Conservation (phyloP, 2,329 filamentous ascomycete genomes). For the Sarocladium brachiariae region DNA sequence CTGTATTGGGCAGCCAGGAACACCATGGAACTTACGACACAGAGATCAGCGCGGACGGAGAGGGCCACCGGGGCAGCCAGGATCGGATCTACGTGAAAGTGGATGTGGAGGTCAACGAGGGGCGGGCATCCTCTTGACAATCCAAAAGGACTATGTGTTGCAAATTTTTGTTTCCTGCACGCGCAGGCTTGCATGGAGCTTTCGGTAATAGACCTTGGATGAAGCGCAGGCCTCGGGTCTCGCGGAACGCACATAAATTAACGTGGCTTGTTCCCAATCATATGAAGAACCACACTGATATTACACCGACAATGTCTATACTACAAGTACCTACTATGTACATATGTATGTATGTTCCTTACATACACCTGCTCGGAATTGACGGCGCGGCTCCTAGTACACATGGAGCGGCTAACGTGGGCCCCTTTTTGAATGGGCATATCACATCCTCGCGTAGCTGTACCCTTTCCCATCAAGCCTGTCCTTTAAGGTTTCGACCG, state of each 20-base stretch:
- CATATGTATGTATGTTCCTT: no score
- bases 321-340: no score
- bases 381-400: no score
- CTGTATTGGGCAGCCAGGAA: constrained; percentile 20
- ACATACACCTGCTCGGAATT: no score
- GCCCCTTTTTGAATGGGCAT: neutral
- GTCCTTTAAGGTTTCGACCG: neutral
- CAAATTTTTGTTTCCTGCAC: neutral
- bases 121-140: neutral
- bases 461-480: neutral
- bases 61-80: constrained; percentile 15
- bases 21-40: constrained; percentile 17
- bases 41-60: constrained; percentile 15
- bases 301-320: no score
- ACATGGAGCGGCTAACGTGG: no score
- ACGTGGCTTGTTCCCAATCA: no score
- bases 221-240: no score
- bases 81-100: constrained; percentile 29
- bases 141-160: neutral
- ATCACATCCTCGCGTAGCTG: neutral
- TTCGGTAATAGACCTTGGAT: no score
- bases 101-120: constrained; percentile 29
- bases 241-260: no score
- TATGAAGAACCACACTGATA: no score
- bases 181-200: no score